Evolutionary conservation across 2,329 filamentous ascomycete genomes (phyloP).

Genomic region (Graphiopsis chlorocephala): DNA sequence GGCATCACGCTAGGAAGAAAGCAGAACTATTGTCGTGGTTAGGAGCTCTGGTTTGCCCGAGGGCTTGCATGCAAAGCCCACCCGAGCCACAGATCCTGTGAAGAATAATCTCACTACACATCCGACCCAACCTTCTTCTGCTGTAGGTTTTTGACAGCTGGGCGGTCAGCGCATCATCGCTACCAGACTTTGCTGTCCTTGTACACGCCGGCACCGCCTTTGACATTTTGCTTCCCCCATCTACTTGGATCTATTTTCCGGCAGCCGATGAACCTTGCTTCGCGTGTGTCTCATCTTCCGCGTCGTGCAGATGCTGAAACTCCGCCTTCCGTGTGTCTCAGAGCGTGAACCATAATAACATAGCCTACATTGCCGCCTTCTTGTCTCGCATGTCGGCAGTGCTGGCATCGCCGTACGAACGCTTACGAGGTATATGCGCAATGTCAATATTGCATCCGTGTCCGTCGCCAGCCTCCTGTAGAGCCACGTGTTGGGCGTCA

Average conservation of each 20-base stretch:
- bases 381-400: neutral
- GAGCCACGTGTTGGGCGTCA: neutral
- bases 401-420: neutral
- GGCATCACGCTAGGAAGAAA: neutral
- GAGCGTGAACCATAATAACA: neutral
- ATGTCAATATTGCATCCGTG: constrained; percentile 3
- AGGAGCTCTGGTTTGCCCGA: neutral
- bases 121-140: neutral
- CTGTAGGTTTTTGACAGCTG: neutral
- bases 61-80: neutral
- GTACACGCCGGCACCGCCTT: neutral
- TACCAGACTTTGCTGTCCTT: neutral
- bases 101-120: neutral
- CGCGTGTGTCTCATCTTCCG: neutral
- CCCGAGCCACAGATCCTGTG: neutral
- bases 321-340: constrained; percentile 1
- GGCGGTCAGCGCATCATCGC: neutral
- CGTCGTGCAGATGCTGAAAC: constrained; percentile 6
- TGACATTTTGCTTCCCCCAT: neutral
- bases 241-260: neutral
- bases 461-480: neutral
- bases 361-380: neutral
- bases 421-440: neutral
- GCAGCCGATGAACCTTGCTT: constrained; percentile 1
- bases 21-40: neutral